Evolutionary conservation across 768 basidiomycete species (phyloP).

Genomic region (Phanerodontia chrysosporium): DNA sequence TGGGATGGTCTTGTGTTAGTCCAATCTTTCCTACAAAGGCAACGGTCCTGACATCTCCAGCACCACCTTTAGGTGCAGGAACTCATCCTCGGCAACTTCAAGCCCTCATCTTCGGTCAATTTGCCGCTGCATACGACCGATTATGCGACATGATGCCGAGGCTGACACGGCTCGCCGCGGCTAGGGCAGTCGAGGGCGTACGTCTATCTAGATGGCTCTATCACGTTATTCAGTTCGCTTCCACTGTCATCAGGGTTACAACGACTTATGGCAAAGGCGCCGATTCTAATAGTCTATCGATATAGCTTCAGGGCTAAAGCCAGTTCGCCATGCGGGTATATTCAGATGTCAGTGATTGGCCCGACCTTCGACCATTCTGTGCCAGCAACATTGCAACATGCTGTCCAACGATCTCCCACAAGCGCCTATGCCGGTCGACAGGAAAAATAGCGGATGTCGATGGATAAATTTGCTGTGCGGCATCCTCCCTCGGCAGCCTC

Average conservation of each 20-base stretch:
- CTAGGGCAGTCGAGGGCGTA: not conserved
- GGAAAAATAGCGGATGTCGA: not conserved
- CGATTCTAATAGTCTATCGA: constrained; percentile 3
- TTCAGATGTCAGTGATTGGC: not conserved
- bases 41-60: too few species aligned
- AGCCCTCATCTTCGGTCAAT: too few species aligned
- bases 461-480: not conserved
- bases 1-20: too few species aligned
- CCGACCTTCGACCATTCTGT: not conserved
- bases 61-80: too few species aligned
- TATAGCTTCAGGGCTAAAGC: not conserved
- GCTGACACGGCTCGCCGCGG: not conserved
- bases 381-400: not conserved
- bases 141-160: not conserved
- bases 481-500: not conserved
- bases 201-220: not conserved
- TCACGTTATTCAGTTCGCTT: not conserved
- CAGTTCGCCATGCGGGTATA: not conserved
- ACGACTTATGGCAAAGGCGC: not conserved
- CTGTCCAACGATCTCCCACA: not conserved
- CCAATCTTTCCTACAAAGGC: too few species aligned
- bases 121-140: not conserved
- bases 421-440: not conserved
- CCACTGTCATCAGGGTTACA: not conserved
- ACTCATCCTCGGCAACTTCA: too few species aligned